Percentiles rank a stretch among this genome's conserved stretches.
Evolutionary conservation across 1,284 basidiomycete genomes (phyloP).

Genomic region (Lentinula novae-zelandiae): DNA sequence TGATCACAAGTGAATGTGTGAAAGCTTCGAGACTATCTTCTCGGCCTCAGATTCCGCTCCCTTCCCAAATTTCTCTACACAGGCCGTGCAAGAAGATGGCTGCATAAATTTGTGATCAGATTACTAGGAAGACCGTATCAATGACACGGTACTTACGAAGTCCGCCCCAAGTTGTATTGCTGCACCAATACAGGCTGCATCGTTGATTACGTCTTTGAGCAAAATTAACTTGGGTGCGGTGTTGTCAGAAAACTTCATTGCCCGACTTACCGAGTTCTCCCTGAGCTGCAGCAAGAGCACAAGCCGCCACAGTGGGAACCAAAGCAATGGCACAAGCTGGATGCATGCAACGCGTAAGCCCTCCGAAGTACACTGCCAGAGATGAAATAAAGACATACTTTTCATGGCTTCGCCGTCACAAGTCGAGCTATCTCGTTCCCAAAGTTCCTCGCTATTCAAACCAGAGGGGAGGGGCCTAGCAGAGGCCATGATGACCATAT

Average conservation of each 20-base stretch:
- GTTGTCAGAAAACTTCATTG: not conserved
- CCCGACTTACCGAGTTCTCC: constrained; percentile 2
- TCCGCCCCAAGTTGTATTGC: not conserved
- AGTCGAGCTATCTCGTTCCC: not conserved
- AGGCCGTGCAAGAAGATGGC: not conserved
- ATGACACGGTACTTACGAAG: not conserved
- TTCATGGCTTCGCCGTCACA: not conserved
- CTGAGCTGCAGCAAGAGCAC: constrained; percentile 4
- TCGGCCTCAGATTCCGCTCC: not conserved
- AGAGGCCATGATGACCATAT: not conserved
- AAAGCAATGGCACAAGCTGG: constrained; percentile 2
- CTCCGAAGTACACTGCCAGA: not conserved
- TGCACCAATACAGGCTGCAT: constrained; percentile 1
- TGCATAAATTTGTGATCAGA: not conserved
- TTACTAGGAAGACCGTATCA: too few relatives aligned
- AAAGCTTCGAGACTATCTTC: not conserved
- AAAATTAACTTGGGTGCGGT: not conserved
- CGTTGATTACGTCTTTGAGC: constrained; percentile 1
- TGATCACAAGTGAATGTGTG: not conserved
- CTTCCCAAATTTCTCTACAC: not conserved
- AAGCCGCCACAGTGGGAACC: constrained; percentile 1
- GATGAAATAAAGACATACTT: not conserved
- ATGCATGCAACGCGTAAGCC: not conserved
- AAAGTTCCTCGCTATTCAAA: not conserved
- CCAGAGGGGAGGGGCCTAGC: constrained; percentile 1